Conservation (phyloP, 352 stramenopile genomes). For the Globisporangium ultimum region DNA sequence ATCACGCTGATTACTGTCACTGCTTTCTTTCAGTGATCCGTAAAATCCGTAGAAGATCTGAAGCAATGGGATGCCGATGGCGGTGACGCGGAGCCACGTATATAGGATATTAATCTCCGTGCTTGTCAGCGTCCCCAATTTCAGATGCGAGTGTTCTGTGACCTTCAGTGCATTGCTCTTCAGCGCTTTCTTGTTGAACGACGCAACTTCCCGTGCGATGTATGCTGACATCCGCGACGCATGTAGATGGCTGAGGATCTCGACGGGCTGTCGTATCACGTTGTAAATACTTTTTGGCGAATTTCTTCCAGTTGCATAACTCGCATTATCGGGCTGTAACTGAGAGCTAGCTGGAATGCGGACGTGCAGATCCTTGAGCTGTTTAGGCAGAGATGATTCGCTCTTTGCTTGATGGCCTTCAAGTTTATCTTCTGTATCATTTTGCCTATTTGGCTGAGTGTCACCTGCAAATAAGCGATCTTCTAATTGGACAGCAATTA, state of each 20-base stretch:
- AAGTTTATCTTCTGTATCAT: not conserved
- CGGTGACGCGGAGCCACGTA: conserved; percentile 8
- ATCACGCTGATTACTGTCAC: conserved; percentile 8
- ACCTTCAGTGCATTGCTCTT: conserved; percentile 20
- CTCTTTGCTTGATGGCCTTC: not conserved
- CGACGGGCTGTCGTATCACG: conserved; percentile 2
- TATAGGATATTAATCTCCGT: conserved; percentile 24
- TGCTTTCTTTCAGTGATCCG: not conserved
- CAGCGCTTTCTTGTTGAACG: conserved; percentile 30
- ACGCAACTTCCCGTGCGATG: conserved; percentile 2
- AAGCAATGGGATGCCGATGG: conserved; percentile 11
- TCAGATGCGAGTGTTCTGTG: conserved; percentile 22
- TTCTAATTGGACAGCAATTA: not conserved
- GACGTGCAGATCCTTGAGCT: not conserved
- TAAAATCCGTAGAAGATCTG: conserved; percentile 14
- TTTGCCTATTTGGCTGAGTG: not conserved
- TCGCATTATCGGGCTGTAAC: not conserved
- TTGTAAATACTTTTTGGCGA: conserved; percentile 6
- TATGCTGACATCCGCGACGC: conserved; percentile 6
- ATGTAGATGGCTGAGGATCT: conserved; percentile 1
- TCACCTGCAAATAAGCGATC: not conserved
- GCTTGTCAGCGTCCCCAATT: conserved; percentile 20
- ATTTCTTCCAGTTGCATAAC: not conserved
- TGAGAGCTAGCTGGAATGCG: not conserved
- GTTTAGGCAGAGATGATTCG: not conserved